phyloP scores from a whole-genome alignment of 768 basidiomycete genomes.

The Crassisporium funariophilum region DNA sequence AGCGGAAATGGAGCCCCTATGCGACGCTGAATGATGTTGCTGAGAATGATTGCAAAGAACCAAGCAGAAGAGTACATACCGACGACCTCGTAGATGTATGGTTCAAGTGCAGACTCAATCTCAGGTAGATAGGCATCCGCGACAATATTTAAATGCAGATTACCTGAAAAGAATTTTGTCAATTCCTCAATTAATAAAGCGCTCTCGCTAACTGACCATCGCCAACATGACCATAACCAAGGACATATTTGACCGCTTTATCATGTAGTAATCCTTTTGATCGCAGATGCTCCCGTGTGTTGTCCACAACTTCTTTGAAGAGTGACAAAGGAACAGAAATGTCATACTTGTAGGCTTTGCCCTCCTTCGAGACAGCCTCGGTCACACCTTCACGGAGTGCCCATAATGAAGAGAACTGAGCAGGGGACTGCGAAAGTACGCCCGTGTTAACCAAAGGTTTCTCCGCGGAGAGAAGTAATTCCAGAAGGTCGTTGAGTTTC shows the following conservation, averaged over 20 bases:
- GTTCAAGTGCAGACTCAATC: constrained; percentile 86
- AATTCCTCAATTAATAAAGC: not conserved
- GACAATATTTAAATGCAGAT: constrained; percentile 90
- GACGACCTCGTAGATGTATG: constrained; percentile 92
- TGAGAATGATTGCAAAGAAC: not conserved
- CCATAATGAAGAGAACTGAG: constrained; percentile 91
- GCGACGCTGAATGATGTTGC: constrained; percentile 50
- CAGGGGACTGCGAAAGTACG: constrained; percentile 86
- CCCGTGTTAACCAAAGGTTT: constrained; percentile 84
- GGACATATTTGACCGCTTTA: constrained; percentile 76
- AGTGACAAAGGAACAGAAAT: constrained; percentile 84
- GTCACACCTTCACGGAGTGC: constrained; percentile 88
- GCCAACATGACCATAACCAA: constrained; percentile 96
- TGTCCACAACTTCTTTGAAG: constrained; percentile 88
- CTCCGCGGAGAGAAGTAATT: constrained; percentile 73
- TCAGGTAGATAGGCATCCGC: constrained; percentile 82
- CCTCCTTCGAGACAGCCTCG: constrained; percentile 91
- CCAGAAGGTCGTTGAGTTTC: constrained; percentile 85
- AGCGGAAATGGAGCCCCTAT: constrained; percentile 91
- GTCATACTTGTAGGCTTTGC: constrained; percentile 97
- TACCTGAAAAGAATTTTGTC: constrained; percentile 63
- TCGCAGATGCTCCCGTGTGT: constrained; percentile 69
- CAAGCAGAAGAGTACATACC: constrained; percentile 47
- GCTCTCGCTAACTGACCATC: constrained; percentile 64
- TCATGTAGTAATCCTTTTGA: constrained; percentile 72